Evolutionary conservation across 805 yeast genomes (phyloP).

Genomic region (Teunomyces barrocoloradensis): DNA sequence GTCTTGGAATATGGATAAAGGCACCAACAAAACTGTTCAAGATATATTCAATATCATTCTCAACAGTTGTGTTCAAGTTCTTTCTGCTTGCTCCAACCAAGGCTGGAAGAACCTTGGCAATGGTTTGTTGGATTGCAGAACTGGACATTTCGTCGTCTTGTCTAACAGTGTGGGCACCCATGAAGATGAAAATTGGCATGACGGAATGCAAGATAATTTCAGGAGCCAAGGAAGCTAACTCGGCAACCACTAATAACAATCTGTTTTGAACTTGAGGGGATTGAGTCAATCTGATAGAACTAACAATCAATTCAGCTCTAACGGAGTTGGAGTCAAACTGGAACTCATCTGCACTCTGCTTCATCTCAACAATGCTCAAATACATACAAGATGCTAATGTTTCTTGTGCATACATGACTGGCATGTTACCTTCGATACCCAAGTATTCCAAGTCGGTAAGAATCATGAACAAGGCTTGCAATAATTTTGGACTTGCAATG

Average conservation of each 20-base stretch:
- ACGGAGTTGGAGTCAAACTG: slow-evolving; percentile 60
- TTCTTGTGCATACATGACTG: slow-evolving; percentile 89
- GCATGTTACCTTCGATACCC: slow-evolving; percentile 87
- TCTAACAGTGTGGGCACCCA: slow-evolving; percentile 97
- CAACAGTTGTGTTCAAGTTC: slow-evolving; percentile 42
- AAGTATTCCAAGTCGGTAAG: slow-evolving; percentile 77
- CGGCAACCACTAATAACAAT: slow-evolving; percentile 77
- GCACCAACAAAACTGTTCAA: slow-evolving; percentile 91
- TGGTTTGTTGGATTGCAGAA: slow-evolving; percentile 89
- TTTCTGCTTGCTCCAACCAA: slow-evolving; percentile 35
- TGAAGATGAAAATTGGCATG: slow-evolving; percentile 99
- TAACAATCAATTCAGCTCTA: slow-evolving; percentile 87
- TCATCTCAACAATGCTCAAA: slow-evolving; percentile 58
- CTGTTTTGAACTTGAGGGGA: slow-evolving; percentile 96
- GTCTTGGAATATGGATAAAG: slow-evolving; percentile 92
- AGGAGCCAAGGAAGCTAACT: slow-evolving; percentile 84
- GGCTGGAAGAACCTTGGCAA: slow-evolving; percentile 88
- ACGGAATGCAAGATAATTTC: slow-evolving; percentile 91
- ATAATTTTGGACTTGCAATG: slow-evolving; percentile 42
- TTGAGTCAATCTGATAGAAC: slow-evolving; percentile 81
- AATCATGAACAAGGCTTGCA: slow-evolving; percentile 55
- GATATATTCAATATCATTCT: slow-evolving; percentile 74
- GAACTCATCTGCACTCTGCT: slow-evolving; percentile 24
- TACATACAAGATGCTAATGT: slow-evolving; percentile 84
- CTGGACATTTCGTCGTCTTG: slow-evolving; percentile 96